Percentiles rank a stretch among this genome's conserved stretches.
Evolutionary conservation across 2,329 filamentous ascomycete species (phyloP).

Genomic region (Alternaria sp.): DNA sequence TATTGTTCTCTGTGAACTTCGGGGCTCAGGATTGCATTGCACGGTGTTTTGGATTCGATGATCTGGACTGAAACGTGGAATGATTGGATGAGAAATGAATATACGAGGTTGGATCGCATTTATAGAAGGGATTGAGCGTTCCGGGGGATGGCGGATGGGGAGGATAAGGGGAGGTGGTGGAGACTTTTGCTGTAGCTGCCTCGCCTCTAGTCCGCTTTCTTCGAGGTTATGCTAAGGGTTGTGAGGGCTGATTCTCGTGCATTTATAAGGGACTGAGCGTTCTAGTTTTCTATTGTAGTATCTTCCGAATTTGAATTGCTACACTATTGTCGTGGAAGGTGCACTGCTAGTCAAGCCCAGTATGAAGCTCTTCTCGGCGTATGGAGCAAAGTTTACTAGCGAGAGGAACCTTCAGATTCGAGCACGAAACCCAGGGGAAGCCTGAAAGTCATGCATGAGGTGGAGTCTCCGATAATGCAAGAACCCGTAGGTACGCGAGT

Average conservation of each 20-base stretch:
- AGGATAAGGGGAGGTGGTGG: background rate
- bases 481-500: slow-evolving; percentile 23
- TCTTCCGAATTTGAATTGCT: background rate
- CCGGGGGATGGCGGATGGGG: background rate
- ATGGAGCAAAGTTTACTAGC: background rate
- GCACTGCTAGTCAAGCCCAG: background rate
- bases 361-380: background rate
- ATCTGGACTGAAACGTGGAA: background rate
- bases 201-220: background rate
- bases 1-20: background rate
- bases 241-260: background rate
- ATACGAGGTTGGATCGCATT: background rate
- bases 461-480: background rate
- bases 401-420: background rate
- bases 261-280: background rate
- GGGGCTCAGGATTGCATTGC: slow-evolving; percentile 3
- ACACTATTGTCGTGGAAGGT: background rate
- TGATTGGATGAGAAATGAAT: background rate
- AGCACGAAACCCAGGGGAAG: slow-evolving; percentile 13
- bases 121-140: background rate
- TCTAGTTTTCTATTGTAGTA: background rate
- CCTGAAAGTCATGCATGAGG: background rate
- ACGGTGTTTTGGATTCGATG: slow-evolving; percentile 2
- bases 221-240: background rate
- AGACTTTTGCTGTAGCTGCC: background rate